A percentile compares a stretch with the other conserved stretches of the same genome.
Conservation (phyloP, 2,329 filamentous ascomycete genomes). For the Colletotrichum sp. region DNA sequence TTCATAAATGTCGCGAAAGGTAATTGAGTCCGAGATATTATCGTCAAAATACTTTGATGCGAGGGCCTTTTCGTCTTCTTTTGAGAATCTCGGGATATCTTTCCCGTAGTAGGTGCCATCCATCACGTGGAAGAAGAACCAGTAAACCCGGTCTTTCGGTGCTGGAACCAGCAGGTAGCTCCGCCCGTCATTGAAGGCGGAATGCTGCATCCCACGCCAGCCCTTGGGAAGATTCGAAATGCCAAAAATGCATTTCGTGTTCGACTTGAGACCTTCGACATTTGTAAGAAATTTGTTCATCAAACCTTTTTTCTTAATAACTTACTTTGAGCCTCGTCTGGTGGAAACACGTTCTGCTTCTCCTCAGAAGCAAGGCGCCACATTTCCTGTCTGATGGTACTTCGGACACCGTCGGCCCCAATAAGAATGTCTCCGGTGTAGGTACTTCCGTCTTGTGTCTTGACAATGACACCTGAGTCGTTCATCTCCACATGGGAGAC, state of each 20-base stretch:
- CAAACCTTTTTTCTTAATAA: background rate
- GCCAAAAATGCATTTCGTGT: constrained; percentile 37
- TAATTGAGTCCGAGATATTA: constrained; percentile 26
- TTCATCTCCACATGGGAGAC: constrained; percentile 8
- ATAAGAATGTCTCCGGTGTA: constrained; percentile 39
- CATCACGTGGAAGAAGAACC: constrained; percentile 36
- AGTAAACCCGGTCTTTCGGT: constrained; percentile 33
- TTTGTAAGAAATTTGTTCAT: background rate
- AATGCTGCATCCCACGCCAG: background rate
- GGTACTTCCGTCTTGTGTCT: constrained; percentile 28
- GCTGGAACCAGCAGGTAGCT: background rate
- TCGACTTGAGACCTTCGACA: background rate
- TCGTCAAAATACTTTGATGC: constrained; percentile 22
- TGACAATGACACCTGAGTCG: constrained; percentile 26
- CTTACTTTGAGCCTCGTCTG: constrained; percentile 15
- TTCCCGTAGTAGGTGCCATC: constrained; percentile 27
- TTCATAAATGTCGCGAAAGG: constrained; percentile 31
- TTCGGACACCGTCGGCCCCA: constrained; percentile 44
- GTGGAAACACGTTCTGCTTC: background rate
- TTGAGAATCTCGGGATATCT: constrained; percentile 35
- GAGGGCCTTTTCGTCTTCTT: constrained; percentile 32
- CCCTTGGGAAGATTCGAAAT: constrained; percentile 30
- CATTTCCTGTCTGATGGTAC: constrained; percentile 35
- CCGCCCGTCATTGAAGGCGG: background rate
- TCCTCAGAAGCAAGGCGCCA: constrained; percentile 10